These are phyloP conservation scores for Cordyceps sp. DNA, from an alignment of 2,329 filamentous ascomycete species.

Conservation along the genomic window DNA sequence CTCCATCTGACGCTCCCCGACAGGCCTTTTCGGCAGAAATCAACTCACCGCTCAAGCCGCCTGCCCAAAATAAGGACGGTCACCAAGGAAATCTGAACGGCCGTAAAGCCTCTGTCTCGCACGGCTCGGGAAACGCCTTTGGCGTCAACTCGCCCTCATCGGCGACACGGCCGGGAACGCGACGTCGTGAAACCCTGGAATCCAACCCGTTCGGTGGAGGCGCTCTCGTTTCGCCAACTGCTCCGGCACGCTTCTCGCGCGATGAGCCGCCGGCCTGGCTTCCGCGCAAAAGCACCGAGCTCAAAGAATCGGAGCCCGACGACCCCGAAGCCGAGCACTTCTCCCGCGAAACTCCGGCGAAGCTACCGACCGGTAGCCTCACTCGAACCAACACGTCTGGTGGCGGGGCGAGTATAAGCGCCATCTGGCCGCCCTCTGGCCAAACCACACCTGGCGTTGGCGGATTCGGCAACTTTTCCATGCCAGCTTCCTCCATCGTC, in stretches of 20 bases:
- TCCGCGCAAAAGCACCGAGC: slow-evolving; percentile 33
- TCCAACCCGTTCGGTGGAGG: slow-evolving; percentile 42
- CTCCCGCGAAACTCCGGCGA: slow-evolving; percentile 14
- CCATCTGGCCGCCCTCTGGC: slow-evolving; percentile 28
- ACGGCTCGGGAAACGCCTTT: slow-evolving; percentile 46
- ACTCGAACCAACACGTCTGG: slow-evolving; percentile 38
- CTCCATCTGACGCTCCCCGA: neutral
- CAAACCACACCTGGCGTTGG: slow-evolving; percentile 52
- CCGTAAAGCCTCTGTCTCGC: slow-evolving; percentile 72
- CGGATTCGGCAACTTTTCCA: slow-evolving; percentile 79
- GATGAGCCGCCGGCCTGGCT: slow-evolving; percentile 47
- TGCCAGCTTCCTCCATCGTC: slow-evolving; percentile 38
- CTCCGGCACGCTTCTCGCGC: slow-evolving; percentile 38
- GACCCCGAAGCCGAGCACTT: slow-evolving; percentile 25
- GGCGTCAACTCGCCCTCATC: slow-evolving; percentile 58
- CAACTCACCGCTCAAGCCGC: slow-evolving; percentile 84
- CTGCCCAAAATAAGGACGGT: slow-evolving; percentile 55
- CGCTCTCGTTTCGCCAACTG: slow-evolving; percentile 43
- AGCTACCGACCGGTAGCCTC: slow-evolving; percentile 25
- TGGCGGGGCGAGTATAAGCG: slow-evolving; percentile 25
- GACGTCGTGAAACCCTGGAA: slow-evolving; percentile 69
- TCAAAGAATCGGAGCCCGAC: slow-evolving; percentile 37
- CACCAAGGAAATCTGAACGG: slow-evolving; percentile 42
- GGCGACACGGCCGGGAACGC: slow-evolving; percentile 52
- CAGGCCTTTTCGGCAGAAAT: slow-evolving; percentile 74